phyloP scores from a whole-genome alignment of 768 basidiomycete genomes.

The Termitomyces eurrhizus region DNA sequence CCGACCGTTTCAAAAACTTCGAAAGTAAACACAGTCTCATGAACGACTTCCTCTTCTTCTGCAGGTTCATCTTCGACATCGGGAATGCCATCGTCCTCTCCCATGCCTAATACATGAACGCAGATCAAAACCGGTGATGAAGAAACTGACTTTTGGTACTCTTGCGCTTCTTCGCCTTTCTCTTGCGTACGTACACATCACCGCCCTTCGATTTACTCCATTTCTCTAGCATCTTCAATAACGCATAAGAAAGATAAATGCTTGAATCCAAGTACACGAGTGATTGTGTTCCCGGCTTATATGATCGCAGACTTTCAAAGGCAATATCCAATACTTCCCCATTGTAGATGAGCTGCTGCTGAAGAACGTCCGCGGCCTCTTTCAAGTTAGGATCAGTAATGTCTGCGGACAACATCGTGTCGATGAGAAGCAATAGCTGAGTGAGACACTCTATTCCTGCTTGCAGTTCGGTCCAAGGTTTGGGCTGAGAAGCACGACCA shows the following conservation, averaged over 20 bases:
- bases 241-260: constrained; percentile 76
- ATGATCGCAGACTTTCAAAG: constrained; percentile 69
- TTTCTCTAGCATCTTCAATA: constrained; percentile 87
- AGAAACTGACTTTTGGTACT: constrained; percentile 36
- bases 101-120: constrained; percentile 13
- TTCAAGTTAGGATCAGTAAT: constrained; percentile 43
- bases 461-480: constrained; percentile 91
- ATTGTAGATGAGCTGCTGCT: constrained; percentile 92
- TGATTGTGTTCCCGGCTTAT: constrained; percentile 77
- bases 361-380: constrained; percentile 78
- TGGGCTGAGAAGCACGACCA: constrained; percentile 59
- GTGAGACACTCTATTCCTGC: constrained; percentile 93
- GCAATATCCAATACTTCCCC: constrained; percentile 91
- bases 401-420: constrained; percentile 65
- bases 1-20: constrained; percentile 86
- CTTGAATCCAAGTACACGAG: constrained; percentile 84
- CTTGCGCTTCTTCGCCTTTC: constrained; percentile 49
- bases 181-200: constrained; percentile 77
- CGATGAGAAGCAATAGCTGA: constrained; percentile 86
- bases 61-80: constrained; percentile 66
- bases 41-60: constrained; percentile 59
- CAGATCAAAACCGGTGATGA: constrained; percentile 1
- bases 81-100: constrained; percentile 61
- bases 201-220: constrained; percentile 72
- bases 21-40: constrained; percentile 90